Conservation (phyloP, 345 rosid species). For the Syzygium aqueum region DNA sequence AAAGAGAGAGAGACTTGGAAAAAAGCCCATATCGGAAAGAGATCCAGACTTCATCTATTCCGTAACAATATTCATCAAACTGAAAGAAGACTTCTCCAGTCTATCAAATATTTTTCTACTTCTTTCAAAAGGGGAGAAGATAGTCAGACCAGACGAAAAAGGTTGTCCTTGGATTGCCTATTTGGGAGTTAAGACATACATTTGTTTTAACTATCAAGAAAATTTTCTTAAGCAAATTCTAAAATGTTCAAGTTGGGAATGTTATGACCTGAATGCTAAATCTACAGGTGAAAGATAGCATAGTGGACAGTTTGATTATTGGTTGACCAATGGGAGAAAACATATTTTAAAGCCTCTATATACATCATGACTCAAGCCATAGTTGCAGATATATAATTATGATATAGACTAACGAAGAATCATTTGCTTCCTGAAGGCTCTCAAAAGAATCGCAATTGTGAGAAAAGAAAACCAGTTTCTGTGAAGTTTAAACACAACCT, state of each 20-base stretch:
- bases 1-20: not conserved
- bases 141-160: not conserved
- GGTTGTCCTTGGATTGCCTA: not conserved
- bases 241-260: not conserved
- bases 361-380: not conserved
- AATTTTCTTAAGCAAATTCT: not conserved
- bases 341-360: not conserved
- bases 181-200: not conserved
- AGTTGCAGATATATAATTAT: not conserved
- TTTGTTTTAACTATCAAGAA: not conserved
- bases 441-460: not conserved
- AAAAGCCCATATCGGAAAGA: not conserved
- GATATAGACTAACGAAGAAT: not conserved
- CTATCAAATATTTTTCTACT: not conserved
- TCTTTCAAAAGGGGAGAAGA: not conserved
- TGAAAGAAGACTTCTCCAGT: not conserved
- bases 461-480: not conserved
- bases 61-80: not conserved
- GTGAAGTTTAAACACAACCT: not conserved
- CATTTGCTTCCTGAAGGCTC: not conserved
- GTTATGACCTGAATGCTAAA: not conserved
- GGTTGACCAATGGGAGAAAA: not conserved
- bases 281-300: not conserved
- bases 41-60: not conserved
- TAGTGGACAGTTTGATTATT: not conserved